Conservation (phyloP, 2,329 filamentous ascomycete genomes). For the Penicillium sp. region DNA sequence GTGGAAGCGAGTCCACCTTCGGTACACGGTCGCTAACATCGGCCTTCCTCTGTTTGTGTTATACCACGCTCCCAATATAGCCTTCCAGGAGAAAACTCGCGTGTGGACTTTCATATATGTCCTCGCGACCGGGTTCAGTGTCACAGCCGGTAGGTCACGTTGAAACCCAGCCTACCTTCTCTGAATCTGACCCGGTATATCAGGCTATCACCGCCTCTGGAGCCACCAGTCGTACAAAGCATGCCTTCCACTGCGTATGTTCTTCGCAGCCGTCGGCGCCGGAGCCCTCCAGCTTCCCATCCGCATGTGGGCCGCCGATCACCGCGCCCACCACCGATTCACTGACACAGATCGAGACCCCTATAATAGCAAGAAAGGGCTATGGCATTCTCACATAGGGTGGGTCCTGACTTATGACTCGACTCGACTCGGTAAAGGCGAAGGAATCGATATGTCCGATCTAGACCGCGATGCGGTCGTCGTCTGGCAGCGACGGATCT, state of each 20-base stretch:
- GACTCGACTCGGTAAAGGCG: background rate
- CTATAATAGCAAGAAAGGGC: slow-evolving; percentile 3
- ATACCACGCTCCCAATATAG: too few species aligned
- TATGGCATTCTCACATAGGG: slow-evolving; percentile 5
- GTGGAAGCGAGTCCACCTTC: too few species aligned
- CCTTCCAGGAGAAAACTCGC: too few species aligned
- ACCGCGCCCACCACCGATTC: slow-evolving; percentile 9
- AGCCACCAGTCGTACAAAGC: slow-evolving; percentile 2
- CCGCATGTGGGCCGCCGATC: slow-evolving; percentile 1
- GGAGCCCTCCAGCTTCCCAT: slow-evolving; percentile 4
- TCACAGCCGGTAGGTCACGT: too few species aligned
- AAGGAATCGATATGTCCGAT: slow-evolving; percentile 5
- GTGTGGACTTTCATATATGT: too few species aligned
- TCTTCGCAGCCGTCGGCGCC: slow-evolving; percentile 5
- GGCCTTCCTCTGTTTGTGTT: too few species aligned
- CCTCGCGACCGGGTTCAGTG: too few species aligned
- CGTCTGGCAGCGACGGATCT: slow-evolving; percentile 1
- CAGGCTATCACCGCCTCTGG: slow-evolving; percentile 15
- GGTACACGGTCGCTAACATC: too few species aligned
- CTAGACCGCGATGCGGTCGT: slow-evolving; percentile 5
- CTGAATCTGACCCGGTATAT: too few species aligned
- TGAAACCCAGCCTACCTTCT: too few species aligned
- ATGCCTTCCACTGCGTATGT: background rate
- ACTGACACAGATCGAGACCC: slow-evolving; percentile 9
- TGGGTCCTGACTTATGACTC: slow-evolving; percentile 1